phyloP scores from a whole-genome alignment of 139 green algal species.

The Edaphochlamys debaryana region DNA sequence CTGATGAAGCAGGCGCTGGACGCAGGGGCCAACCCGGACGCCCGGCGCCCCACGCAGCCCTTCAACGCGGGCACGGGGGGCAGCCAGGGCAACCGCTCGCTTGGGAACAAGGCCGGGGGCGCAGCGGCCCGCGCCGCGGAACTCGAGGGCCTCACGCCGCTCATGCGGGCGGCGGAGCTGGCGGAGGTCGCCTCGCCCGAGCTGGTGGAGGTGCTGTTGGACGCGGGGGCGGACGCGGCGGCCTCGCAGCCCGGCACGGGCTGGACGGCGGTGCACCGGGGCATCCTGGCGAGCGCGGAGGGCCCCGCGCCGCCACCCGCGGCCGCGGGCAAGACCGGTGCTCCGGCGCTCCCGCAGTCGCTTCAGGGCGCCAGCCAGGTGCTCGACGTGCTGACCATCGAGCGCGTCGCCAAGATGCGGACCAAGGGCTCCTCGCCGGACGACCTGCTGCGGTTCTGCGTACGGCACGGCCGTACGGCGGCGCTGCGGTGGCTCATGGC shows the following conservation, averaged over 20 bases:
- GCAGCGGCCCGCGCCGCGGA: background rate
- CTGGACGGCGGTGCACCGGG: conserved; percentile 28
- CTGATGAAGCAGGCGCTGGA: background rate
- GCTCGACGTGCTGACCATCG: background rate
- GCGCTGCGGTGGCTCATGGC: conserved; percentile 25
- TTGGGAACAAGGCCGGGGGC: too few species aligned
- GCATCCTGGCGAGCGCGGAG: background rate
- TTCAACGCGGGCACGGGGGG: too few species aligned
- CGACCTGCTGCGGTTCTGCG: conserved; percentile 21
- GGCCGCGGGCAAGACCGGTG: background rate
- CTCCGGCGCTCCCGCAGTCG: background rate
- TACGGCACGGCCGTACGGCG: background rate
- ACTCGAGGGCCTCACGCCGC: conserved; percentile 22
- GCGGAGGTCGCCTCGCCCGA: background rate
- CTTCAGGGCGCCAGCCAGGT: background rate
- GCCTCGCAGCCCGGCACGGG: background rate
- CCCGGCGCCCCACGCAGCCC: background rate
- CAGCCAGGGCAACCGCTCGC: too few species aligned
- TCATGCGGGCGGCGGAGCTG: conserved; percentile 29
- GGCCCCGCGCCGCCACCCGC: background rate
- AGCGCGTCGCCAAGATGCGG: background rate
- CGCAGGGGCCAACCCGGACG: background rate
- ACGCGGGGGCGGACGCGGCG: background rate
- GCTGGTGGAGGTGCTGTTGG: conserved; percentile 20
- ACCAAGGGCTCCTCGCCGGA: background rate